phyloP scores from a whole-genome alignment of 2,329 filamentous ascomycete genomes.

The Passalora sequoiae region DNA sequence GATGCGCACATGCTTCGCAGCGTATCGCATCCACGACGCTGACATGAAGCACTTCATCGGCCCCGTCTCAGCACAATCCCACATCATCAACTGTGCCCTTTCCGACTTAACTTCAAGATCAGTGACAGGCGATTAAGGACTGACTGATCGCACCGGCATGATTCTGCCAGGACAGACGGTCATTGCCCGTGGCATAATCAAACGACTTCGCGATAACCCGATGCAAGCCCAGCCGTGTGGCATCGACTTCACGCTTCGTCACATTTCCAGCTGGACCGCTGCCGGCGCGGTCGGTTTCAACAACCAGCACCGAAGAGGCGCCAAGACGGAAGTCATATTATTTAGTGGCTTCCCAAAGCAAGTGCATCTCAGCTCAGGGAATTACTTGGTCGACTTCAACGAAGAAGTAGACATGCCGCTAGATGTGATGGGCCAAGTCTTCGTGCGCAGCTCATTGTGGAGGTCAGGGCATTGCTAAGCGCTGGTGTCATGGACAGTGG shows the following conservation, averaged over 20 bases:
- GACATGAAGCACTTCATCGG: too few relatives aligned
- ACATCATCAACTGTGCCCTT: too few relatives aligned
- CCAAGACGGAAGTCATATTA: conserved; percentile 4
- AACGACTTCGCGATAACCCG: conserved; percentile 3
- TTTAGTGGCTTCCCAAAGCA: conserved; percentile 1
- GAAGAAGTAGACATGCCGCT: conserved; percentile 38
- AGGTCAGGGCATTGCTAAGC: conserved; percentile 36
- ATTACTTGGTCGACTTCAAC: conserved; percentile 41
- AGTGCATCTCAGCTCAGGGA: conserved; percentile 20
- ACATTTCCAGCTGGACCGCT: conserved; percentile 13
- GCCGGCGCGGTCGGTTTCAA: conserved; percentile 14
- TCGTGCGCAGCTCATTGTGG: conserved; percentile 39
- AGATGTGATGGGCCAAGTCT: conserved; percentile 39
- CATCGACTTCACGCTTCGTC: conserved; percentile 17
- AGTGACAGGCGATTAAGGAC: too few relatives aligned
- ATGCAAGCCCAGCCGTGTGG: conserved; percentile 19
- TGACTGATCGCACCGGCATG: too few relatives aligned
- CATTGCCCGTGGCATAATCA: conserved; percentile 12
- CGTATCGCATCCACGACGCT: too few relatives aligned
- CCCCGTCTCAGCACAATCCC: too few relatives aligned
- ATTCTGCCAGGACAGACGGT: conserved; percentile 14
- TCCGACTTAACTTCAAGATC: too few relatives aligned
- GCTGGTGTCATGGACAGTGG: conserved; percentile 43
- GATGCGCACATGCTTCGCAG: too few relatives aligned
- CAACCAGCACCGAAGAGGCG: conserved; percentile 8